Evolutionary conservation across 2,329 filamentous ascomycete genomes (phyloP), one percentile per base, ranked within the genome.

Genomic region (Aspergillus calidoustus): DNA sequence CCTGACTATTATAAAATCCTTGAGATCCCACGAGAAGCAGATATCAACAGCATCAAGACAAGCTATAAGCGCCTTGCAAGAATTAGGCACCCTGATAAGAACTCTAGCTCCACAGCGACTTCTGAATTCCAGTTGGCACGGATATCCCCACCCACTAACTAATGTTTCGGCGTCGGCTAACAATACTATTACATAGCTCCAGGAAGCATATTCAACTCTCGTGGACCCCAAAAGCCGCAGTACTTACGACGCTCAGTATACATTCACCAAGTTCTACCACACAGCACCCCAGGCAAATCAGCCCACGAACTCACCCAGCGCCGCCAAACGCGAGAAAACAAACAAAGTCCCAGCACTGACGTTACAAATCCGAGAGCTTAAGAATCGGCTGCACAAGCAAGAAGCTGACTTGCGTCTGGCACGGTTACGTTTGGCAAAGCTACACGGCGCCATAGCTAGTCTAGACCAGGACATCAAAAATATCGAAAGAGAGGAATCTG

Each of bases 1-100:
- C 31, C 11, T 38, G 51, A 53, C 23, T 53, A 43, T 22, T 53
- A 53, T 15, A 34, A 31, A 6, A 53, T 53, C 51, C 30, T 53
- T 19, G 31, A 38, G n/a, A 22, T 53, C 22, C 22, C 51, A 19
- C 7, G 7, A 22, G 13, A n/a, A 13, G 51, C 51, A 19, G 51
- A 53, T 25, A 17, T 22, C 13, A 25, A 41, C 15, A 22, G 30
- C 4, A 53, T 43, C 15, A 53, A 41, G 31, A 22, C 30, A 25
- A 53, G 6, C 19, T 53, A 53, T 41, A 38, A 25, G 13, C 28
- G 30, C 19, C 51, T 53, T 1, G 51, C 51, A 11, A 8, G 34
- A 13, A 23, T 53, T 11, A 38, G 30, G 23, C 51, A 53, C 41
- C 51, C 51, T 9, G 51, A 53, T 41, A 31, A 34, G 19, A 53